phyloP scores from a whole-genome alignment of 441 rosid species.

The Isatis lusitanica region DNA sequence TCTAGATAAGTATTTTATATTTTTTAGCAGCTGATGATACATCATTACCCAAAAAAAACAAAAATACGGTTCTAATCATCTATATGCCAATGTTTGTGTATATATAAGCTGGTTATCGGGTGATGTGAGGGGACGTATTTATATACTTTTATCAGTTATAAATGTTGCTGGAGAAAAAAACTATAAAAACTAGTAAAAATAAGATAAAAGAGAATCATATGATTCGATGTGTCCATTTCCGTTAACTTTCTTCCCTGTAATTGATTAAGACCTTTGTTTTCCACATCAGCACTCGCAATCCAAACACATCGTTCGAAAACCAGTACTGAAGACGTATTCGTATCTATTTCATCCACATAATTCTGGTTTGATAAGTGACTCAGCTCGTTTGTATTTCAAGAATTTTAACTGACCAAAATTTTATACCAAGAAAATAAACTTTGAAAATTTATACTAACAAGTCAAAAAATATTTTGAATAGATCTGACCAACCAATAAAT shows the following conservation, averaged over 20 bases:
- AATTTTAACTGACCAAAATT: neutral
- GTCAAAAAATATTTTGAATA: conserved; percentile 16
- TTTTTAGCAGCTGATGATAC: neutral
- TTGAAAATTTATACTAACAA: conserved; percentile 3
- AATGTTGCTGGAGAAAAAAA: neutral
- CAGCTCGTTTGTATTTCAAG: no score
- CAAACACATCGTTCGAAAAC: neutral
- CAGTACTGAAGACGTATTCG: neutral
- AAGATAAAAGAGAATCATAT: neutral
- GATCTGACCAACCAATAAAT: conserved; percentile 18
- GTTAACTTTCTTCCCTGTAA: conserved; percentile 14
- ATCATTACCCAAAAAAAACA: neutral
- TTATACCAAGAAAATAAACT: neutral
- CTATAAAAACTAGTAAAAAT: neutral
- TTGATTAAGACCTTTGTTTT: conserved; percentile 26
- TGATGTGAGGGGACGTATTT: neutral
- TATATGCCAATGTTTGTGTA: neutral
- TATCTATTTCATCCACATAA: neutral
- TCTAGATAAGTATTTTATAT: neutral
- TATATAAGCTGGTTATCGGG: conserved; percentile 4
- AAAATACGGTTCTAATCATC: neutral
- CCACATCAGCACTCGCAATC: conserved; percentile 18
- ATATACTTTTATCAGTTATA: neutral
- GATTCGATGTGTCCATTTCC: conserved; percentile 26
- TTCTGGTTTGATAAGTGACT: no score